Percentiles rank a stretch among this genome's conserved stretches.
Evolutionary conservation across 148 eudicot species (phyloP).

Genomic region (Chenopodium album): DNA sequence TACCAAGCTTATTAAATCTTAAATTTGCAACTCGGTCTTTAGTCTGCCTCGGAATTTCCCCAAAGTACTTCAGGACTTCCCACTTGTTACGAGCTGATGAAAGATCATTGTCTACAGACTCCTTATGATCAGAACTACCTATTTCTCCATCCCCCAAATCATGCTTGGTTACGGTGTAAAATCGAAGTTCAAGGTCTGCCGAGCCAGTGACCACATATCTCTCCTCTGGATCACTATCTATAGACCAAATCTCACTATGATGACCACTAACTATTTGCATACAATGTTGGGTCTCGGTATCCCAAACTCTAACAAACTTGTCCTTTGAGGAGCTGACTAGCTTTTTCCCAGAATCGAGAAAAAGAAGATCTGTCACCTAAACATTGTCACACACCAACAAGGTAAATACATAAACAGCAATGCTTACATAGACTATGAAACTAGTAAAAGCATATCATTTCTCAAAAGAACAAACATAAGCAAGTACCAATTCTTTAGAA

Average conservation of each 20-base stretch:
- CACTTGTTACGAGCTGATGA: constrained; percentile 48
- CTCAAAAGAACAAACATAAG: neutral
- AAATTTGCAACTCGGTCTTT: constrained; percentile 86
- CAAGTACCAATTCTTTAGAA: neutral
- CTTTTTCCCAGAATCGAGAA: constrained; percentile 77
- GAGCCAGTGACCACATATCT: constrained; percentile 87
- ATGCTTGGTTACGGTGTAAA: constrained; percentile 55
- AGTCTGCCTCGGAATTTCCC: constrained; percentile 77
- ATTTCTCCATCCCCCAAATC: constrained; percentile 38
- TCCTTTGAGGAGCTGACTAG: constrained; percentile 96
- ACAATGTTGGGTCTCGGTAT: constrained; percentile 92
- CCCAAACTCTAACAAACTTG: constrained; percentile 95
- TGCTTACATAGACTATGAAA: neutral
- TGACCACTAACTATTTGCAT: constrained; percentile 94
- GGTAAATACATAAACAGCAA: neutral
- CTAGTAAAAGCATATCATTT: neutral
- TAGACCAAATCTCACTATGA: constrained; percentile 96
- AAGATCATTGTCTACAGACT: constrained; percentile 28
- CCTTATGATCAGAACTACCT: constrained; percentile 33
- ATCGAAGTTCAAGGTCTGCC: constrained; percentile 80
- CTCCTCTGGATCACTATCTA: constrained; percentile 76
- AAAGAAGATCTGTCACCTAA: constrained; percentile 87
- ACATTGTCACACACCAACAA: constrained; percentile 21
- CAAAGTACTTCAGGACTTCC: constrained; percentile 82
- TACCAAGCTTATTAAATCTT: constrained; percentile 70